Evolutionary conservation across 495 filamentous ascomycete species (phyloP), one percentile per base, ranked within the genome.

Genomic region (Penicillium angulare): DNA sequence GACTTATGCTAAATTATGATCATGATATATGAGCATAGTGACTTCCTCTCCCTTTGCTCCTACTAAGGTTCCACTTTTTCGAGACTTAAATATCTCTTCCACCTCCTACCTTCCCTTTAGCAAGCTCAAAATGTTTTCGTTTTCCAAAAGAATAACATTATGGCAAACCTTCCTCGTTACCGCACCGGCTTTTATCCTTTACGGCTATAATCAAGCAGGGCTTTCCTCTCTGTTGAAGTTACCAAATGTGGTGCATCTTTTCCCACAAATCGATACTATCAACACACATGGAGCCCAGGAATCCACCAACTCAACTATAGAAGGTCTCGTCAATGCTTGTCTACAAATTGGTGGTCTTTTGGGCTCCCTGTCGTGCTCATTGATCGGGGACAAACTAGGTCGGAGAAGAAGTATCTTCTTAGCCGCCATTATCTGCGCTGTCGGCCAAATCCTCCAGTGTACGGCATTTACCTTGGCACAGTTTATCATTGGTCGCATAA

Each of bases 401-500:
- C 59, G 69, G 15, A 58, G 67, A 15, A 61, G 56, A n/a, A 68
- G 57, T 38, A 60, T 73, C 36, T 53, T 56, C 17, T 15, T 63
- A 9, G 66, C 62, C 26, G 45, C 42, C 18, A 42, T 61, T 35
- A 43, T 68, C 17, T 63, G 55, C 33, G 34, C 61, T 0, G 32
- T 72, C 40, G 69, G 69, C 8, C 55, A 56, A 17, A 41, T 65
- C 5, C 27, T 68, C 31, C 60, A 81, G 47, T 70, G 73, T 21
- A 61, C 72, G 7, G 57, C 78, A 0, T 79, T 71, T 50, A 57
- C 57, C 0, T 45, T 77, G 0, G 47, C 63, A 8, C 73, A 78
- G 38, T 64, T 77, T 18, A 64, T 73, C 35, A 61, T 77, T 23
- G 75, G 74, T 10, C 61, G 76, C 0, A 41, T 76, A 16, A 52